Conservation (phyloP, 1,284 basidiomycete genomes). For the Schizophyllum commune region DNA sequence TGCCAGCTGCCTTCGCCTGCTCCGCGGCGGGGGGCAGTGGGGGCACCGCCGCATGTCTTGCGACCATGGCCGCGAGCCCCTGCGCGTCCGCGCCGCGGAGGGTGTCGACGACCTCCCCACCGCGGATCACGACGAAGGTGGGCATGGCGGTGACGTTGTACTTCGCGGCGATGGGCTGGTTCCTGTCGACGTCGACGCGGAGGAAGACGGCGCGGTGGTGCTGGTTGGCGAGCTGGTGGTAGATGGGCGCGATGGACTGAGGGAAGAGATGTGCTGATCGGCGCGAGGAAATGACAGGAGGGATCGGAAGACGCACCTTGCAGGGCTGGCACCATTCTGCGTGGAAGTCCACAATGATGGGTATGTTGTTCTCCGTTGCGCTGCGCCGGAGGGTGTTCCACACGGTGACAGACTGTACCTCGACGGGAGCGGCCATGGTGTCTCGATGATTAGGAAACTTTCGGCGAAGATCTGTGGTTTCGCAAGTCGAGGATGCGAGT, state of each 20-base stretch:
- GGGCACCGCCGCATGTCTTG: constrained; percentile 13
- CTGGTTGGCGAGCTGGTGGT: constrained; percentile 11
- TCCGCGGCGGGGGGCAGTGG: constrained; percentile 15
- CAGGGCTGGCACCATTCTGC: constrained; percentile 18
- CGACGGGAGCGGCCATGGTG: constrained; percentile 12
- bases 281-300: not conserved
- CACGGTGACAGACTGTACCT: constrained; percentile 15
- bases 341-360: constrained; percentile 19
- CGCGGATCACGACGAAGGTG: constrained; percentile 16
- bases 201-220: constrained; percentile 16
- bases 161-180: constrained; percentile 16
- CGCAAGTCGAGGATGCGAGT: not conserved
- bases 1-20: constrained; percentile 15
- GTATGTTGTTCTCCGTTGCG: constrained; percentile 13
- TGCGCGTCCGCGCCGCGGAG: constrained; percentile 16
- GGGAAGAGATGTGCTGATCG: not conserved
- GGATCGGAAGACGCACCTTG: constrained; percentile 11
- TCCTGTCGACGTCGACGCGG: constrained; percentile 17
- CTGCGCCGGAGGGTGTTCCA: constrained; percentile 17
- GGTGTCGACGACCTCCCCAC: constrained; percentile 12
- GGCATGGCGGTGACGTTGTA: constrained; percentile 19
- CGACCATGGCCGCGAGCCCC: constrained; percentile 12
- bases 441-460: not conserved
- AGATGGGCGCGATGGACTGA: constrained; percentile 16
- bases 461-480: not conserved